Evolutionary conservation across 176 grass and related monocot species (phyloP).

Genomic region (Pharus latifolius): DNA sequence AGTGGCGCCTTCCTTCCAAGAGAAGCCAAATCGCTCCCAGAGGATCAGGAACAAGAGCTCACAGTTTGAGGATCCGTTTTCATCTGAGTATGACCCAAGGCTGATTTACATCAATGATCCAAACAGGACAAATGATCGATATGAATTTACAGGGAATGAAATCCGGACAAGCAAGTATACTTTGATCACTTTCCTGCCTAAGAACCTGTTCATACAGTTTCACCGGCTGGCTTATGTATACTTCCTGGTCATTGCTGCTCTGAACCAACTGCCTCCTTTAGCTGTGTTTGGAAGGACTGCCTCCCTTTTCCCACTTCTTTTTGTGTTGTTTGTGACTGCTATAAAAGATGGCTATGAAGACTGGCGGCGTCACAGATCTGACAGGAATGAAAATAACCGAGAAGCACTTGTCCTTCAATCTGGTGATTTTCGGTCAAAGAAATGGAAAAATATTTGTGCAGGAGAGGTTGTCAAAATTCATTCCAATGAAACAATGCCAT

Average conservation of each 20-base stretch:
- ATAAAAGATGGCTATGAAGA: slow-evolving; percentile 99
- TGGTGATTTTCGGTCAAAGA: slow-evolving; percentile 67
- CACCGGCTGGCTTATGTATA: slow-evolving; percentile 92
- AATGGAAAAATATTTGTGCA: slow-evolving; percentile 93
- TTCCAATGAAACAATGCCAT: slow-evolving; percentile 87
- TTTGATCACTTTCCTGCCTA: slow-evolving; percentile 88
- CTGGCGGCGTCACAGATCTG: slow-evolving; percentile 90
- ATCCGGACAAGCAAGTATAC: slow-evolving; percentile 99
- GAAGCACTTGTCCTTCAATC: slow-evolving; percentile 82
- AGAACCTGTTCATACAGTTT: slow-evolving; percentile 99
- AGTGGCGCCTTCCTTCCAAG: slow-evolving; percentile 37
- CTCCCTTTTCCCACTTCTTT: slow-evolving; percentile 89
- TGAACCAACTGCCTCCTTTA: slow-evolving; percentile 97
- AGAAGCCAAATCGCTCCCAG: slow-evolving; percentile 54
- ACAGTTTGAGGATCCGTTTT: slow-evolving; percentile 64
- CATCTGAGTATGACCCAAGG: slow-evolving; percentile 72
- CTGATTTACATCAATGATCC: slow-evolving; percentile 87
- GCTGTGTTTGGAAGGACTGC: slow-evolving; percentile 98
- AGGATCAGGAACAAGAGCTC: slow-evolving; percentile 56
- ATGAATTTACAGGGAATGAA: slow-evolving; percentile 95
- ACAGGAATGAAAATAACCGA: slow-evolving; percentile 94
- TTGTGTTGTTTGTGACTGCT: slow-evolving; percentile 95
- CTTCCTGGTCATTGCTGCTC: slow-evolving; percentile 95
- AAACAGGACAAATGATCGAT: slow-evolving; percentile 80
- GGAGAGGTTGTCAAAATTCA: slow-evolving; percentile 92